These are phyloP conservation scores for Russula olivacea DNA, from an alignment of 768 basidiomycete genomes.

Conservation along the genomic window DNA sequence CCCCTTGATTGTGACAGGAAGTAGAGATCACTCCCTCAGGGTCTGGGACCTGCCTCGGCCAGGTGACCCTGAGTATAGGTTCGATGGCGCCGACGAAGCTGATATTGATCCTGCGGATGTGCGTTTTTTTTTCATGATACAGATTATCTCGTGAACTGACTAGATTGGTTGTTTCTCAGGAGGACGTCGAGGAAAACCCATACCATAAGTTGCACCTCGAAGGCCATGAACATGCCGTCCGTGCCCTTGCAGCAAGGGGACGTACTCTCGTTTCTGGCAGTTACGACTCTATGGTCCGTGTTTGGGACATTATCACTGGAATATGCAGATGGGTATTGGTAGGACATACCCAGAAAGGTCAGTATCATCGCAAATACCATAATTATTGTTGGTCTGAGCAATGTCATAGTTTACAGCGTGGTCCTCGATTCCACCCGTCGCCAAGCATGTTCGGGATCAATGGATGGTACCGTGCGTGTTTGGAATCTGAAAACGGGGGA, in stretches of 20 bases:
- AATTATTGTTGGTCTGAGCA: slow-evolving; percentile 12
- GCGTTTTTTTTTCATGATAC: slow-evolving; percentile 17
- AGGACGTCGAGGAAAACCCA: slow-evolving; percentile 76
- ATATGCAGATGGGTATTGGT: slow-evolving; percentile 71
- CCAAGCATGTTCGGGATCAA: slow-evolving; percentile 93
- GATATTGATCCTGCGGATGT: slow-evolving; percentile 55
- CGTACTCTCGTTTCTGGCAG: slow-evolving; percentile 90
- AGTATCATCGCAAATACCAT: slow-evolving; percentile 22
- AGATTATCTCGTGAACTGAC: background rate
- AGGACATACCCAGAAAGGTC: slow-evolving; percentile 91
- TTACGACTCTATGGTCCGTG: slow-evolving; percentile 90
- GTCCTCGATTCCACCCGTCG: slow-evolving; percentile 82
- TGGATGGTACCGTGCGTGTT: slow-evolving; percentile 95
- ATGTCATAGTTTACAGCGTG: slow-evolving; percentile 79
- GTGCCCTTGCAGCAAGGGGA: slow-evolving; percentile 87
- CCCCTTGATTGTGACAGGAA: slow-evolving; percentile 67
- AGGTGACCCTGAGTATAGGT: slow-evolving; percentile 70
- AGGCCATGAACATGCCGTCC: slow-evolving; percentile 89
- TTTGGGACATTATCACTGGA: slow-evolving; percentile 91
- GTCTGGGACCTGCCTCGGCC: slow-evolving; percentile 65
- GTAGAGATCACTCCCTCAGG: slow-evolving; percentile 58
- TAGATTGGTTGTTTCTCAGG: slow-evolving; percentile 31
- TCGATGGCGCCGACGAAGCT: slow-evolving; percentile 53
- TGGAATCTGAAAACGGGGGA: slow-evolving; percentile 85
- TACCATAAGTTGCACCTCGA: slow-evolving; percentile 80